Base-by-base conservation (phyloP, 495 filamentous ascomycete genomes). In the Aspergillus bertholletiae region DNA sequence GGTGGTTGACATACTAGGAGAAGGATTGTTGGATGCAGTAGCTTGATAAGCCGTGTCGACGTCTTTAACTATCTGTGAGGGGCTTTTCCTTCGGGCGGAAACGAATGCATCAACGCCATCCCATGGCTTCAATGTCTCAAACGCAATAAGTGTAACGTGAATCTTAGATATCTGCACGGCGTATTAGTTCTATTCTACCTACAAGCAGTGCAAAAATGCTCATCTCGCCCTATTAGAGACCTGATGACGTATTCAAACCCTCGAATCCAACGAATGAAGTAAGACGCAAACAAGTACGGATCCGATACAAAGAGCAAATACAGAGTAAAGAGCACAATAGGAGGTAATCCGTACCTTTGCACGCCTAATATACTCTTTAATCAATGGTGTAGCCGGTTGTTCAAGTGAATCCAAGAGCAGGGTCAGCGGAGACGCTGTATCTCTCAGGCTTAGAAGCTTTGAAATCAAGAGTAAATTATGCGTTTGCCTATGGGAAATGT, bases 381-480 rank as follows among this genome's bases (percentile, higher is more conserved):
- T 55, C 30, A 96, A 68, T 6, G 86, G 88, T 22, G 73, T 79
- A 12, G 84, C 88, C 21, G 86, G 84, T 70, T 96, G 93, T 69
- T 95, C 92, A 35, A 96, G 69, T 15, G 81, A 88, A 72, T 97
- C 93, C 50, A 94, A 76, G 7, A 97, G 71, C 24, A 97, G 69
- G 0, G 92, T 96, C 45, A 97, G 84, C 1, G 92, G 93, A 26
- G 90, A 95, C 2, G 86, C 86, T 20, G 80, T 86, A 64, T 96
- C 91, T 28, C 89, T 76, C 13, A 88, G 71, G 58, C 82, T 86
- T 48, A 97, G 77, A 2, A 97, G 74, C 55, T 92, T 93, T 50
- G 91, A 89, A 35, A 97, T 84, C 1, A 96, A 74, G 6, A 96
- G 84, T 43, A 96, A 69, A 71, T 90, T 93, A 71, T 97, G 93